phyloP scores from a whole-genome alignment of 257 asterid species.

The Petrea volubilis region DNA sequence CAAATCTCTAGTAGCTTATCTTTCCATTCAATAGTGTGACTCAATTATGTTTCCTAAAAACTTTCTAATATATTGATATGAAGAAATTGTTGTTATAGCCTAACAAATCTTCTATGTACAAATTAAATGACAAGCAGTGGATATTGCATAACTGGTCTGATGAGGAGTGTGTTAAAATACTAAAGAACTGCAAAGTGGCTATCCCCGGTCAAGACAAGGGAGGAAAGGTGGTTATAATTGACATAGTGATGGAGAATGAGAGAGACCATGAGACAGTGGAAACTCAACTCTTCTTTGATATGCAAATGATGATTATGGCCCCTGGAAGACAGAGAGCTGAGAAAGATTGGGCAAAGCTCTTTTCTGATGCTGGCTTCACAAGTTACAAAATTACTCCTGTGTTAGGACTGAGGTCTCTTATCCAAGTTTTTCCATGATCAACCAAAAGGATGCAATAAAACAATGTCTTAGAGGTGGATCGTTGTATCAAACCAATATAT shows the following conservation, averaged over 20 bases:
- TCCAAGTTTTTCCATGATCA: background rate
- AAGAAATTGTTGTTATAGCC: too few species aligned
- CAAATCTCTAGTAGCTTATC: too few species aligned
- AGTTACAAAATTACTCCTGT: background rate
- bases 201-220: background rate
- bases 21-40: too few species aligned
- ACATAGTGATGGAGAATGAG: background rate
- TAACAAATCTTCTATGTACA: too few species aligned
- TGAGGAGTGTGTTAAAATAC: background rate
- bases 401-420: background rate
- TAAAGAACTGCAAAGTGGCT: background rate
- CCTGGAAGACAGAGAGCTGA: background rate
- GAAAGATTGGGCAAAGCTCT: conserved; percentile 2
- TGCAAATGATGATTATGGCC: background rate
- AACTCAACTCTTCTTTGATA: background rate
- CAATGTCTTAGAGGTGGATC: too few species aligned
- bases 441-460: too few species aligned
- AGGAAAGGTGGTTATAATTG: background rate
- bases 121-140: background rate
- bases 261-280: background rate
- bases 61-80: too few species aligned
- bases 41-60: too few species aligned
- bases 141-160: background rate
- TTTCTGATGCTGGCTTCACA: background rate
- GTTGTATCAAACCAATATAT: too few species aligned